Percentiles rank a stretch among this genome's conserved stretches.
These are phyloP conservation scores for Chaetomium sp. DNA, from an alignment of 2,329 filamentous ascomycete genomes.

Conservation along the genomic window DNA sequence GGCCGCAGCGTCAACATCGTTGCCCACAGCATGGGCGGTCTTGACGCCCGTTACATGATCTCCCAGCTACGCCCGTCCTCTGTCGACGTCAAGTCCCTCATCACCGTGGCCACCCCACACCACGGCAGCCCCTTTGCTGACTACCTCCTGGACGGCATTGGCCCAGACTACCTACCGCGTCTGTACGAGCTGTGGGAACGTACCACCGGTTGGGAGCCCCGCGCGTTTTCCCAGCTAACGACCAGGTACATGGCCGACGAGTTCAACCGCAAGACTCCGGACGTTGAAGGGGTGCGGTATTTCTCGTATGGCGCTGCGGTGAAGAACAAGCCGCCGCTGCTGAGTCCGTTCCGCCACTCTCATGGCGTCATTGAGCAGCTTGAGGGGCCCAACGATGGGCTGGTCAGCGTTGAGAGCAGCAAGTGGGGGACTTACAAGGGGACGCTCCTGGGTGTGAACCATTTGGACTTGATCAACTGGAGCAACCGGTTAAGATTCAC, in stretches of 20 bases:
- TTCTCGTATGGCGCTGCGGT: conserved; percentile 56
- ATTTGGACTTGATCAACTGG: conserved; percentile 64
- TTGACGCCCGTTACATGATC: conserved; percentile 61
- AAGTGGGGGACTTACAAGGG: conserved; percentile 59
- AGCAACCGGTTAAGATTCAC: conserved; percentile 54
- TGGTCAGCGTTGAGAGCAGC: conserved; percentile 60
- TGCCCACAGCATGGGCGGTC: conserved; percentile 61
- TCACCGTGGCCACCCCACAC: conserved; percentile 51
- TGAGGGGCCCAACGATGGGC: conserved; percentile 58
- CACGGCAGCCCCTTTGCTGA: conserved; percentile 52
- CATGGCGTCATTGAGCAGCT: conserved; percentile 41
- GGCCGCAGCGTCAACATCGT: conserved; percentile 67
- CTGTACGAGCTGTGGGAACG: conserved; percentile 46
- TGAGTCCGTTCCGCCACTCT: conserved; percentile 55
- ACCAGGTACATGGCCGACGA: conserved; percentile 49
- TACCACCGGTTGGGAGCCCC: conserved; percentile 49
- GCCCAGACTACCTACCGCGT: conserved; percentile 44
- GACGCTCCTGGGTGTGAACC: conserved; percentile 54
- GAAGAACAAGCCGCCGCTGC: conserved; percentile 46
- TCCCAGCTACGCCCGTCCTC: conserved; percentile 44
- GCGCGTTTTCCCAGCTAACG: conserved; percentile 56
- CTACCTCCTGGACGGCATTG: conserved; percentile 43
- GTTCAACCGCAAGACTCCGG: conserved; percentile 53
- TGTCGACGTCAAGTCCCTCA: conserved; percentile 44
- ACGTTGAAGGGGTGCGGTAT: conserved; percentile 48